phyloP scores from a whole-genome alignment of 2,329 filamentous ascomycete genomes.

The Arachnomyces sp. region DNA sequence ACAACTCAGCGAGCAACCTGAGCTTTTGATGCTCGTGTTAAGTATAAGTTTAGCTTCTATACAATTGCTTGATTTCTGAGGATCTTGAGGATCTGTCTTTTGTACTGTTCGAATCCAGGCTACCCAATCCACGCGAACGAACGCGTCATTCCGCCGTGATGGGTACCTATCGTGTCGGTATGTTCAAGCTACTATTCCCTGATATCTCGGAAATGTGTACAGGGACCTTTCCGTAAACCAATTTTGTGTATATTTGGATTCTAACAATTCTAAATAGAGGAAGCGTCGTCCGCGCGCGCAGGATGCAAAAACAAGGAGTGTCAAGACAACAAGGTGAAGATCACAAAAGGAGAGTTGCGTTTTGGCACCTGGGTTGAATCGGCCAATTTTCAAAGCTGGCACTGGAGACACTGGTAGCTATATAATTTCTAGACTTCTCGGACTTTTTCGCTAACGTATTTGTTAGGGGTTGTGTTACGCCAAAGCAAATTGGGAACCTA shows the following conservation, averaged over 20 bases:
- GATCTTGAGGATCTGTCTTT: too few relatives aligned
- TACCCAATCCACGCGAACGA: too few relatives aligned
- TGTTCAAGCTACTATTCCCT: neutral
- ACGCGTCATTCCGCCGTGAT: conserved; percentile 3
- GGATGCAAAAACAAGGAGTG: conserved; percentile 67
- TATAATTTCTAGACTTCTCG: neutral
- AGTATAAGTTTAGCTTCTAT: too few relatives aligned
- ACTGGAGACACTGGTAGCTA: conserved; percentile 79
- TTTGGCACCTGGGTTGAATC: conserved; percentile 66
- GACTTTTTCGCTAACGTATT: neutral
- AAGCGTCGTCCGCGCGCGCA: conserved; percentile 63
- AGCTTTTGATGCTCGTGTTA: too few relatives aligned
- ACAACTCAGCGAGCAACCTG: too few relatives aligned
- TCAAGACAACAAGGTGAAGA: conserved; percentile 62
- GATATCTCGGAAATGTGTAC: neutral
- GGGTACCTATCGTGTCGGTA: conserved; percentile 15
- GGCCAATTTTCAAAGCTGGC: conserved; percentile 55
- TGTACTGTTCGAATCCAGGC: too few relatives aligned
- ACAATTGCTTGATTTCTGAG: too few relatives aligned
- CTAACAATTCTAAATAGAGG: conserved; percentile 45
- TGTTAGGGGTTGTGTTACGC: conserved; percentile 79
- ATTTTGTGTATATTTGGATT: neutral
- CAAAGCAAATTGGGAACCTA: conserved; percentile 60
- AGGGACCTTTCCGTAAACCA: neutral
- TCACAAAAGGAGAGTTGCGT: conserved; percentile 70